Evolutionary conservation across 2,329 filamentous ascomycete species (phyloP), one percentile per base, ranked within the genome.

Genomic region (Claviceps humidiphila): DNA sequence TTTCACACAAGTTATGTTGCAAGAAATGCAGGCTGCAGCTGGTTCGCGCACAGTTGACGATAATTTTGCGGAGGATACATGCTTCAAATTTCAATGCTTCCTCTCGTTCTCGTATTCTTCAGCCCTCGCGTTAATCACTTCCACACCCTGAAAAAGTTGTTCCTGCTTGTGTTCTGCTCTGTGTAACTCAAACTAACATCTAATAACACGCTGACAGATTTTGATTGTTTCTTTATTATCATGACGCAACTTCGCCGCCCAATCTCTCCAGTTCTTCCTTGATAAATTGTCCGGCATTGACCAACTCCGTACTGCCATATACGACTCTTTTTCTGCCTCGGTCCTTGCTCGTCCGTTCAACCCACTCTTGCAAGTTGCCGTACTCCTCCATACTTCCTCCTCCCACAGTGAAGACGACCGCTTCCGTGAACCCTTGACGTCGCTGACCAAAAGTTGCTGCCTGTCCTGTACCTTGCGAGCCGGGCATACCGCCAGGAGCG

Each of bases 341-440:
- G 52, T 80, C 78, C 14, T 81, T 81, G 47, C 76, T 74, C 4
- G 88, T 89, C 58, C 91, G 78, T 66, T 81, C 82, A 5, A 91
- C 89, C 93, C 93, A 98, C 64, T 97, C 93, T 65, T 95, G 89
- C 65, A 98, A 67, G 68, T 98, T 98, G 20, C 90, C 91, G 65
- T 97, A 98, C 67, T 98, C 93, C 60, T 98, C 93, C 87, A 98
- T 97, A 65, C 89, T 96, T 43, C 93, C 93, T 47, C 94, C 93
- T 4, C 93, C 93, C 3, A 94, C 89, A 0, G 88, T 91, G 64
- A 96, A 95, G n/a, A 95, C 88, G 51, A 95, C 84, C 1, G 89
- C 87, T 62, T 95, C 90, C 48, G 81, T 87, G 68, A 91, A 96
- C 0, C 88, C 89, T 63, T 95, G 90, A 51, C 91, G 75, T 55